Percentiles rank a stretch among this genome's conserved stretches.
These are phyloP conservation scores for Acacia pycnantha DNA, from an alignment of 331 rosid genomes.

Conservation along the genomic window DNA sequence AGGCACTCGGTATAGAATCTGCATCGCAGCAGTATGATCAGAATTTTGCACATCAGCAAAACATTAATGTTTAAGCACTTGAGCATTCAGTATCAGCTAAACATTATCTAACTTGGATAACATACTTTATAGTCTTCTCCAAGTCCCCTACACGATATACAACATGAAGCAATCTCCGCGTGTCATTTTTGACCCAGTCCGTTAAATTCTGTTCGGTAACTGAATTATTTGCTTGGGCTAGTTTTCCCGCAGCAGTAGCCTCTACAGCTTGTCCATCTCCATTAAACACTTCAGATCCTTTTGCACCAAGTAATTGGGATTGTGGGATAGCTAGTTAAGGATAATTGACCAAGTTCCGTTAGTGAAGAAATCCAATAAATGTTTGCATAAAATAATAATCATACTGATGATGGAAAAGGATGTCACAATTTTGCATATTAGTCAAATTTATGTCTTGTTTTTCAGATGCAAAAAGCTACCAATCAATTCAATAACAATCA, in stretches of 20 bases:
- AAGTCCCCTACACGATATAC: conserved; percentile 69
- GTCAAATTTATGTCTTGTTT: neutral
- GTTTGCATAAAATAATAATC: neutral
- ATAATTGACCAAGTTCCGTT: conserved; percentile 18
- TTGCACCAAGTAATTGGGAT: conserved; percentile 41
- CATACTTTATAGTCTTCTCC: conserved; percentile 73
- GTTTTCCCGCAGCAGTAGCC: conserved; percentile 33
- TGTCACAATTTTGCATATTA: neutral
- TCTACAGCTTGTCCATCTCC: neutral
- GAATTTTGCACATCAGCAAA: neutral
- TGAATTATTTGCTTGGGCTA: conserved; percentile 40
- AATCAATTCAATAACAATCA: neutral
- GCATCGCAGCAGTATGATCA: neutral
- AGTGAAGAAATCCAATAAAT: neutral
- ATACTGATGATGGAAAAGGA: neutral
- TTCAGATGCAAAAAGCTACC: neutral
- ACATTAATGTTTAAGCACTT: neutral
- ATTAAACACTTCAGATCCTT: conserved; percentile 39
- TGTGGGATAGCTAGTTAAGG: conserved; percentile 51
- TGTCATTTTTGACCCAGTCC: conserved; percentile 69
- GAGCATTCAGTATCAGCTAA: neutral
- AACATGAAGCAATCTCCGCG: conserved; percentile 60
- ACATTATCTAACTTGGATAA: neutral
- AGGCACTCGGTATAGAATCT: conserved; percentile 72
- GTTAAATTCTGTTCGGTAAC: conserved; percentile 50